Evolutionary conservation across 352 stramenopile species (phyloP), one percentile per base, ranked within the genome.

Genomic region (Chrysophaeum taylorii): DNA sequence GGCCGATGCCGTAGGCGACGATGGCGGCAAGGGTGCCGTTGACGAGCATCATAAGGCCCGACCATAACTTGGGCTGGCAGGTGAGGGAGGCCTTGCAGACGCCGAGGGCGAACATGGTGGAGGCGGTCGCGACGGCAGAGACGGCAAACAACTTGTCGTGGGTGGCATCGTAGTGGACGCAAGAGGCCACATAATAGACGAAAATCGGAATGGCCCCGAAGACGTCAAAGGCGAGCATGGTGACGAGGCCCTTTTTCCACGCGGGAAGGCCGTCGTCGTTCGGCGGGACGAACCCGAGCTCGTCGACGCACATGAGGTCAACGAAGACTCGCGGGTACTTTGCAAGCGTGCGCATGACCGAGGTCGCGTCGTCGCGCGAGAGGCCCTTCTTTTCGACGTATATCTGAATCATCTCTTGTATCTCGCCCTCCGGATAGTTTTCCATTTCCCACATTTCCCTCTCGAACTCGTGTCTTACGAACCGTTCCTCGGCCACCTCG

Each of bases 271-370:
- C 84, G 33, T 91, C 86, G 70, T 89, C 84, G 48, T n/a, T n/a
- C n/a, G 89, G 81, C 0, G 87, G 84, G 85, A 92, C 90, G 60
- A 93, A 72, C 52, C 90, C 90, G 61, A 94, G 84, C 73, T 94
- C 87, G 67, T 92, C 87, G 27, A 92, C 80, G 84, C 92, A 91
- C 88, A 93, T 92, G 72, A 92, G 88, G 75, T 94, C 88, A 53
- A 94, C 87, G 75, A 93, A 94, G 9, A 86, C 84, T 53, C 92
- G 83, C 71, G 88, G 63, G 43, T 75, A 39, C 27, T 74, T 67
- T 5, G 85, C 77, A 64, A 93, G 75, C 45, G 87, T 90, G 69
- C 85, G 73, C 31, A 94, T 85, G 15, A 93, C 81, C 15, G 87
- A 73, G 66, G 79, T 81, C 14, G 87, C 86, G 78, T 94, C 88